phyloP scores from a whole-genome alignment of 306 rosid species.

The Cucurbita maxima region DNA sequence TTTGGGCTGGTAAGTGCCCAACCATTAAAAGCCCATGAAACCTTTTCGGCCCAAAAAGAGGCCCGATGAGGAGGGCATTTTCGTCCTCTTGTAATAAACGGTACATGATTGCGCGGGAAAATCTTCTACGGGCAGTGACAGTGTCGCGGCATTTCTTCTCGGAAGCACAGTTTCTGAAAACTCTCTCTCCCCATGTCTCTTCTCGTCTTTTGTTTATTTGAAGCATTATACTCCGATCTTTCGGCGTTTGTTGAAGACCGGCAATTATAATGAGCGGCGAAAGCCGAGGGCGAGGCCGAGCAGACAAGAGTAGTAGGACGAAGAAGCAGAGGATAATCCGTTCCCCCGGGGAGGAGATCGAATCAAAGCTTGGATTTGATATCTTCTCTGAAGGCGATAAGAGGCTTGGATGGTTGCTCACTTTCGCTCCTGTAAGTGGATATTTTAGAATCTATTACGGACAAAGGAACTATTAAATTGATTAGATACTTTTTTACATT shows the following conservation, averaged over 20 bases:
- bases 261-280: constrained; percentile 32
- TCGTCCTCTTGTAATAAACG: background rate
- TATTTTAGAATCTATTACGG: background rate
- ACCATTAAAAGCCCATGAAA: too few species aligned
- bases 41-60: too few species aligned
- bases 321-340: constrained; percentile 61
- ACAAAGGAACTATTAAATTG: too few species aligned
- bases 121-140: background rate
- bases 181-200: background rate
- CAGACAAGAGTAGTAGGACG: constrained; percentile 22
- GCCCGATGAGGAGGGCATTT: background rate
- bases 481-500: too few species aligned
- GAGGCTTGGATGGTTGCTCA: constrained; percentile 89
- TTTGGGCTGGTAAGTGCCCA: too few species aligned
- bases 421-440: constrained; percentile 54
- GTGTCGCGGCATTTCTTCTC: background rate
- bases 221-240: background rate
- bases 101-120: background rate
- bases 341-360: constrained; percentile 78
- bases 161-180: background rate
- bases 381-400: constrained; percentile 74
- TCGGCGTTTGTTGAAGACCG: background rate
- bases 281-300: constrained; percentile 35
- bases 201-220: background rate
- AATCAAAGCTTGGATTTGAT: constrained; percentile 69